These are phyloP conservation scores for Neurospora sp. DNA, from an alignment of 495 filamentous ascomycete genomes.

Conservation along the genomic window DNA sequence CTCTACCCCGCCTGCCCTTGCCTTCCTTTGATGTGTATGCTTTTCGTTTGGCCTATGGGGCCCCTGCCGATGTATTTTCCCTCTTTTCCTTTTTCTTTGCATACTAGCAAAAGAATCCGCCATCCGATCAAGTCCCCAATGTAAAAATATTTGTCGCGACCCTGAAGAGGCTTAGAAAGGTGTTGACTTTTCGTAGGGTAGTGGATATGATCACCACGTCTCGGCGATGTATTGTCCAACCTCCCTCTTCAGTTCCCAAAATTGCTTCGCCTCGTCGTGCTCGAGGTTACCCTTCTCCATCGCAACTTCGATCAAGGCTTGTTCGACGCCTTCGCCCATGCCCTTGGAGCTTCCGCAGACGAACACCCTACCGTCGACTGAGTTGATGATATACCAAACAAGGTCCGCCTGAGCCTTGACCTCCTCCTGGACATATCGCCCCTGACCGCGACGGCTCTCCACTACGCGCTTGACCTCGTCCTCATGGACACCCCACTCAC, in stretches of 20 bases:
- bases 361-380: slow-evolving; percentile 85
- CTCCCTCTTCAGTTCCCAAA: slow-evolving; percentile 76
- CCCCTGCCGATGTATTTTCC: not conserved
- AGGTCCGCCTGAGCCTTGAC: slow-evolving; percentile 80
- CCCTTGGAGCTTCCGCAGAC: slow-evolving; percentile 90
- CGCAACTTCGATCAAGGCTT: slow-evolving; percentile 66
- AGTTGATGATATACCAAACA: slow-evolving; percentile 93
- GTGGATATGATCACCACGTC: slow-evolving; percentile 38
- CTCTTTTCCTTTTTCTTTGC: too few species aligned
- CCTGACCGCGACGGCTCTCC: slow-evolving; percentile 66
- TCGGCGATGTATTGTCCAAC: slow-evolving; percentile 82
- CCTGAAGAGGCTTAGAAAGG: not conserved
- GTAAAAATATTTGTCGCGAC: not conserved
- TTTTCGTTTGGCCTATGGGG: not conserved
- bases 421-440: slow-evolving; percentile 81
- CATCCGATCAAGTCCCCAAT: not conserved
- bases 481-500: slow-evolving; percentile 93
- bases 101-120: too few species aligned
- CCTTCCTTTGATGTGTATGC: not conserved
- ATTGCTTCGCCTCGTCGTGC: slow-evolving; percentile 58
- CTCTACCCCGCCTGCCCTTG: not conserved
- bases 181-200: not conserved
- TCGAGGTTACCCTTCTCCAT: slow-evolving; percentile 72
- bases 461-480: slow-evolving; percentile 88
- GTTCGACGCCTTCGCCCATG: slow-evolving; percentile 95